These are phyloP conservation scores for Claviceps arundinis DNA, from an alignment of 2,329 filamentous ascomycete genomes.

Conservation along the genomic window DNA sequence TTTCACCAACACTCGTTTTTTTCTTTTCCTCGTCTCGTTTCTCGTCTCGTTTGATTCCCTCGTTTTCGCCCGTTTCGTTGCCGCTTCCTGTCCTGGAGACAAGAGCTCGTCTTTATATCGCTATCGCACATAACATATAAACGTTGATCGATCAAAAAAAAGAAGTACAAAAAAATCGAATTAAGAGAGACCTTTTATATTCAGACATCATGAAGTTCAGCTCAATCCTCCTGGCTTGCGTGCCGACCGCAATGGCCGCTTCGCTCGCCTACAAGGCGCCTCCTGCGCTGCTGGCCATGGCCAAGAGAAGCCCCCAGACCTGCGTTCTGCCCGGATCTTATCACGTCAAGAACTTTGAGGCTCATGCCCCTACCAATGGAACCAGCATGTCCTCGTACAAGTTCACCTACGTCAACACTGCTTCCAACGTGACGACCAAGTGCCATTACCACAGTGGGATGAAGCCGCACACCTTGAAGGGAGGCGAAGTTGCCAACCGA, in stretches of 20 bases:
- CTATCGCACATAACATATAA: not conserved
- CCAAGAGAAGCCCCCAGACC: constrained; percentile 11
- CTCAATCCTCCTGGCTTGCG: constrained; percentile 4
- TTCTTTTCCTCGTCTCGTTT: not conserved
- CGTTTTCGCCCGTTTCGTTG: not conserved
- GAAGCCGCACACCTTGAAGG: constrained; percentile 16
- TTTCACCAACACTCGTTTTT: not conserved
- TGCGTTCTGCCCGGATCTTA: constrained; percentile 27
- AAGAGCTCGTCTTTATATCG: not conserved
- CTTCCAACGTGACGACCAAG: constrained; percentile 25
- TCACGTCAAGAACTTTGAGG: constrained; percentile 24
- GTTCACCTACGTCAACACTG: constrained; percentile 28
- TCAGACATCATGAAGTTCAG: constrained; percentile 5
- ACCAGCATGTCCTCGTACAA: constrained; percentile 18
- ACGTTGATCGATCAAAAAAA: not conserved
- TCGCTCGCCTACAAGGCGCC: constrained; percentile 16
- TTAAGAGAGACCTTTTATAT: too few species aligned
- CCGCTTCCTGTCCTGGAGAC: constrained; percentile 1
- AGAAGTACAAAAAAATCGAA: not conserved
- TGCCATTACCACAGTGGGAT: constrained; percentile 33
- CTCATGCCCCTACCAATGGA: constrained; percentile 20
- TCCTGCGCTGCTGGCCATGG: constrained; percentile 12
- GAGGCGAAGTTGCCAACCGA: constrained; percentile 17
- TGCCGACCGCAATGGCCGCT: constrained; percentile 11
- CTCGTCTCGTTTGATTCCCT: not conserved